These are phyloP conservation scores for Giardia duodenalis DNA, from an alignment of 208 protist genomes.

Conservation along the genomic window DNA sequence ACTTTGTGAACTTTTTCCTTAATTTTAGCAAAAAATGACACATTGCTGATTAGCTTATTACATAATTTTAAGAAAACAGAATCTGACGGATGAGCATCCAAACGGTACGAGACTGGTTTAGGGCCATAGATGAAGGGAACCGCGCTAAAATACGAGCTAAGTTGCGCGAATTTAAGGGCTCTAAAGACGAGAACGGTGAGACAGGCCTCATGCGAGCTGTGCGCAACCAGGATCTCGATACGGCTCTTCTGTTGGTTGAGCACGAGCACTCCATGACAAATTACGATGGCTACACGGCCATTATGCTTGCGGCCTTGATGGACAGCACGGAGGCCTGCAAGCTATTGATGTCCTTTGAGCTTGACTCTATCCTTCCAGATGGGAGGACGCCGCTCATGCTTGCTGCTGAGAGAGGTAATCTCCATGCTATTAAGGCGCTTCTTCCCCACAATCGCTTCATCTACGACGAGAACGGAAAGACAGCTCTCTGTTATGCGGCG, in stretches of 20 bases:
- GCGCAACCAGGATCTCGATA: neutral
- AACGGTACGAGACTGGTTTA: neutral
- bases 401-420: neutral
- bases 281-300: neutral
- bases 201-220: neutral
- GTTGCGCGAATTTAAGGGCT: neutral
- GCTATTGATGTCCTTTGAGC: neutral
- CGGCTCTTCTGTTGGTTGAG: neutral
- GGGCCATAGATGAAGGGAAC: neutral
- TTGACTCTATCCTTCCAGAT: neutral
- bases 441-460: neutral
- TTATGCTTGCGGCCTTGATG: neutral
- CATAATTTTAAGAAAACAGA: too few species aligned
- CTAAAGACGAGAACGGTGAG: slow-evolving; percentile 2
- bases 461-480: neutral
- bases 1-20: too few species aligned
- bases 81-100: too few species aligned
- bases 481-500: neutral
- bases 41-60: too few species aligned
- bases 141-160: neutral
- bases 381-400: neutral
- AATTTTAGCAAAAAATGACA: too few species aligned
- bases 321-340: neutral
- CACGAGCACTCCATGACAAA: neutral
- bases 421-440: neutral